Evolutionary conservation across 2,329 filamentous ascomycete genomes (phyloP), one percentile per base, ranked within the genome.

Genomic region (Decorospora gaudefroyi): DNA sequence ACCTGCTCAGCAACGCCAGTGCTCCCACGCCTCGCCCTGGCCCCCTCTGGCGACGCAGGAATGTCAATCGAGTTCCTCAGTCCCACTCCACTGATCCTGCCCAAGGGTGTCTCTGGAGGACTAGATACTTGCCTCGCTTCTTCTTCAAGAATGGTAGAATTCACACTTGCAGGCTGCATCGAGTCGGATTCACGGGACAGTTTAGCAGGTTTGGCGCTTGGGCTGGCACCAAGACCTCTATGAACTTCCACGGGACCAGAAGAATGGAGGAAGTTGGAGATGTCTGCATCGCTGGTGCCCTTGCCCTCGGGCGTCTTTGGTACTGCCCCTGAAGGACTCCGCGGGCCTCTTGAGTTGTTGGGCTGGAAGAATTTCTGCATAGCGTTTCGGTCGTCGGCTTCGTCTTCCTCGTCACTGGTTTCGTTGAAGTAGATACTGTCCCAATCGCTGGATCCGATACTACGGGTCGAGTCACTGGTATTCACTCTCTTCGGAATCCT

Each of bases 391-490:
- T 70, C 68, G 23, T 72, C 70, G 3, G 72, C 64, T 11, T 74
- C 74, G 25, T 78, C 76, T 4, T 72, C 72, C 23, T 75, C 72
- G 33, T 76, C 73, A 7, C 68, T 73, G n/a, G 73, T 74, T 12
- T 68, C 72, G 26, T 77, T 75, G 39, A 78, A 76, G 41, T 76
- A 75, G 2, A 50, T 50, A 15, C 77, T 76, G 39, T 78, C 75
- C 77, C 76, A 79, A 3, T 70, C 60, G 2, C 62, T 67, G n/a
- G 73, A 75, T 21, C 73, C 70, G 44, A 70, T 65, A 35, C 72
- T 68, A 5, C 57, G 53, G 10, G 42, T 48, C 11, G 62, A 65
- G 21, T 66, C 62, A 8, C 54, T 52, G 4, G 60, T 68, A 17
- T 61, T 54, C 32, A 47, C 43, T 27, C 59, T 49, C 27, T 56